A percentile compares a stretch with the other conserved stretches of the same genome.
phyloP scores from a whole-genome alignment of 129 eudicot species.

The Artemisia argyi region DNA sequence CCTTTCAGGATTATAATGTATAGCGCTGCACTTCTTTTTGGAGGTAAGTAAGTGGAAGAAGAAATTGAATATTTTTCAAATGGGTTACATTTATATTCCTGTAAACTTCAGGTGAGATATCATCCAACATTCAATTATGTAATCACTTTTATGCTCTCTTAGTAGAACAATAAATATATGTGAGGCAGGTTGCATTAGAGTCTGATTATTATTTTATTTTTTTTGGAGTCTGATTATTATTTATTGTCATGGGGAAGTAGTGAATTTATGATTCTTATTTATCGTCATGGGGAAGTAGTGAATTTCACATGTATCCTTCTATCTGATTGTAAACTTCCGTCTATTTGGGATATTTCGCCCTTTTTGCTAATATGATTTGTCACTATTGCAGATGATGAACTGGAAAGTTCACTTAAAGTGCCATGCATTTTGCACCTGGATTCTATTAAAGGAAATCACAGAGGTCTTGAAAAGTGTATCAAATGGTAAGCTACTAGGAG shows the following conservation, averaged over 20 bases:
- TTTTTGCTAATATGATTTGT: slow-evolving; percentile 14
- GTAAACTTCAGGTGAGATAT: slow-evolving; percentile 71
- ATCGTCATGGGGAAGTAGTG: too few species aligned
- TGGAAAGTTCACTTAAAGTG: slow-evolving; percentile 35
- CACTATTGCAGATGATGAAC: slow-evolving; percentile 42
- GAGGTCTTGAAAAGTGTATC: slow-evolving; percentile 54
- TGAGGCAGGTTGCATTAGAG: slow-evolving; percentile 69
- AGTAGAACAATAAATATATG: slow-evolving; percentile 6
- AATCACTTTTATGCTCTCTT: slow-evolving; percentile 8
- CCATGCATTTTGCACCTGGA: slow-evolving; percentile 86
- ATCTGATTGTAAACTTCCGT: background rate
- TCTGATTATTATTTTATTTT: too few species aligned
- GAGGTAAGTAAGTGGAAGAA: slow-evolving; percentile 85
- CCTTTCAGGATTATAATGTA: too few species aligned
- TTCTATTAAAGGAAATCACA: slow-evolving; percentile 79
- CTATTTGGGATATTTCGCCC: slow-evolving; percentile 7
- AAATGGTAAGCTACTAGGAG: slow-evolving; percentile 43
- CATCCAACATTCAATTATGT: slow-evolving; percentile 1
- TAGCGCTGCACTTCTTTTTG: too few species aligned
- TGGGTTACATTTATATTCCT: slow-evolving; percentile 75
- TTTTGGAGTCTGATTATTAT: slow-evolving; percentile 86
- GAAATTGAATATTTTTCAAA: slow-evolving; percentile 64
- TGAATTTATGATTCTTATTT: too few species aligned
- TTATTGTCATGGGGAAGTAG: slow-evolving; percentile 78
- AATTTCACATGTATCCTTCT: too few species aligned